Base-by-base conservation (phyloP, 2,329 filamentous ascomycete genomes). In the Aspergillus latus region DNA sequence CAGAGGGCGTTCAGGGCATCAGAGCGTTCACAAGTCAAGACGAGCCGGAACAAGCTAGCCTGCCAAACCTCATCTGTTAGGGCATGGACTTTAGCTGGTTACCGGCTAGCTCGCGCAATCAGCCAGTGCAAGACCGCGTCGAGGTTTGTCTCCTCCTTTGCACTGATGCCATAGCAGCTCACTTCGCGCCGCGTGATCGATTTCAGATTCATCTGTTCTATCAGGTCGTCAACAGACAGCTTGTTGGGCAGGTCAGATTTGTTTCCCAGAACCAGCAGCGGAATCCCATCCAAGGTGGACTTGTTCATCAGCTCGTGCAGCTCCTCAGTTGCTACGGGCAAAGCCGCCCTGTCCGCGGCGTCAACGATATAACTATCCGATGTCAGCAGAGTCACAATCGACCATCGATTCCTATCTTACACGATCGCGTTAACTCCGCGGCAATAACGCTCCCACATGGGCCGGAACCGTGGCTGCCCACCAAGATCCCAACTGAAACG, bases 391-490 rank as follows among this genome's bases (percentile, higher is more conserved):
- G 32, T 36, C 40, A 54, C 39, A 37, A 15, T 29, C 7, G 7
- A 16, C 15, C 39, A 10, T 15, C 8, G 13, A 39, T 42, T 52
- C 46, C 49, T 5, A 13, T 60, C 82, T 74, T 81, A 88, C 84
- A 99, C 90, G 66, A 99, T 97, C 66, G 93, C 93, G 77, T 96
- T 96, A 65, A 97, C 94, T 51, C 92, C 94, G 62, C 92, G 90
- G 77, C 94, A 97, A 76, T 99, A 99, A 70, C 94, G 84, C 81
- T 99, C 94, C 94, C 94, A 99, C 94, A 99, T 99, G 66, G 90
- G 90, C 70, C 94, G 89, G 79, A 97, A 99, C 64, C 93, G 86
- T 67, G 94, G 93, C 78, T 99, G 94, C 52, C 94, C 94, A 66
- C 94, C 94, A 62, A 99, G 86, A 79, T 99, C 94, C 94, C 94